Conservation (phyloP, 1,284 basidiomycete species). For the Heterobasidion parviporum region DNA sequence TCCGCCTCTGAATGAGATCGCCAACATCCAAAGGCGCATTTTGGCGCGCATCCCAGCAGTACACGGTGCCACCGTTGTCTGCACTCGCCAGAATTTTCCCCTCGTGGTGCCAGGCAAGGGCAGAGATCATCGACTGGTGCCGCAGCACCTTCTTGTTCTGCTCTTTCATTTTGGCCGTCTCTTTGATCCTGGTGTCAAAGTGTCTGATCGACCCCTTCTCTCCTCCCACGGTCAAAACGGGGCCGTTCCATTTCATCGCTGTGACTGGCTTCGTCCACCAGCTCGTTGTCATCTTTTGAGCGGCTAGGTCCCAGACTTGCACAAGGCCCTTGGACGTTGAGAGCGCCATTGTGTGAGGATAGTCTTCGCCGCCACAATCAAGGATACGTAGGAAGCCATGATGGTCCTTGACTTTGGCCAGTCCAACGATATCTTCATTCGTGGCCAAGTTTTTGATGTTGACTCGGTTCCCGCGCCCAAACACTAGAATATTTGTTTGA, state of each 20-base stretch:
- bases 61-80: constrained; percentile 40
- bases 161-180: constrained; percentile 41
- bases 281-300: constrained; percentile 34
- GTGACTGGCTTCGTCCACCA: constrained; percentile 38
- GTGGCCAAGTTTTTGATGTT: constrained; percentile 39
- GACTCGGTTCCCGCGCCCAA: constrained; percentile 43
- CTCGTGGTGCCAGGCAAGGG: constrained; percentile 40
- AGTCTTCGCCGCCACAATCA: constrained; percentile 29
- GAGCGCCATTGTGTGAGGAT: constrained; percentile 34
- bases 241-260: constrained; percentile 39
- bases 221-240: constrained; percentile 38
- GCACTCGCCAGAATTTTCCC: constrained; percentile 44
- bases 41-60: constrained; percentile 44
- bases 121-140: constrained; percentile 39
- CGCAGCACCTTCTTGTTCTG: constrained; percentile 39
- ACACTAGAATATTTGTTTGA: constrained; percentile 33
- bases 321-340: constrained; percentile 38
- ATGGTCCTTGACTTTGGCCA: constrained; percentile 40
- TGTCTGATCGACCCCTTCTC: constrained; percentile 41
- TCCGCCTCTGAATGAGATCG: constrained; percentile 41
- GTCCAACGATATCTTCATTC: constrained; percentile 36
- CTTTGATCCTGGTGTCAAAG: constrained; percentile 40
- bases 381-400: constrained; percentile 36
- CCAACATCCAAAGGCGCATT: constrained; percentile 44
- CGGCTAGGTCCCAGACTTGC: constrained; percentile 42